Evolutionary conservation across 257 asterid genomes (phyloP), one percentile per base, ranked within the genome.

Genomic region (Fraxinus anomala): DNA sequence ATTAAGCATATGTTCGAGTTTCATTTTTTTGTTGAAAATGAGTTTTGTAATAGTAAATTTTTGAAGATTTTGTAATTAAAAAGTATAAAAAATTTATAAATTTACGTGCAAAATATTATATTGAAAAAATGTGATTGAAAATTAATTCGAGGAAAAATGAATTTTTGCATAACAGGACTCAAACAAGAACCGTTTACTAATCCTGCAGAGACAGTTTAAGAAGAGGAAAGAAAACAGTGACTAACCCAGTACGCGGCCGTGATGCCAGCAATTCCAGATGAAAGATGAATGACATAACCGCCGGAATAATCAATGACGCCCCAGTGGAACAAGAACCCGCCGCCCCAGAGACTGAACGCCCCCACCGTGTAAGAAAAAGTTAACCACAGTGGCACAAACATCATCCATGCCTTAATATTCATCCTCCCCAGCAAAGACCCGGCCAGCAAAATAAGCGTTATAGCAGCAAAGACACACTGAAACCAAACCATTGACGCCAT

Each of bases 341-440:
- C 92, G 14, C 96, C 91, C 93, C 96, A 90, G 7, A 91, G 66
- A 77, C 92, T 89, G 73, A 86, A 91, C 1, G 96, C 96, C 28
- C 96, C 96, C 33, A 89, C 89, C 5, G 93, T 90, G 36, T 90
- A 90, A 0, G 88, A 88, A 21, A 90, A 87, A 14, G 90, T 90
- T 3, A 89, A 76, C 96, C 96, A 89, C 24, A 87, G 77, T 44
- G 96, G 96, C 78, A 90, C 95, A 44, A 90, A 90, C 81, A 85
- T 68, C 95, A 90, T 90, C 92, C 92, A 88, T 13, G 95, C 92
- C 76, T 77, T 83, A 0, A 90, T 81, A 23, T 88, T 90, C 95
- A 90, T 90, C 82, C 95, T 67, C 76, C 92, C 95, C 71, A 88
- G 82, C 80, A 88, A 68, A 44, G 92, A 80, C 36, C 94, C 94